Evolutionary conservation across 179 eudicot genomes (phyloP).

Genomic region (Actinidia arguta): DNA sequence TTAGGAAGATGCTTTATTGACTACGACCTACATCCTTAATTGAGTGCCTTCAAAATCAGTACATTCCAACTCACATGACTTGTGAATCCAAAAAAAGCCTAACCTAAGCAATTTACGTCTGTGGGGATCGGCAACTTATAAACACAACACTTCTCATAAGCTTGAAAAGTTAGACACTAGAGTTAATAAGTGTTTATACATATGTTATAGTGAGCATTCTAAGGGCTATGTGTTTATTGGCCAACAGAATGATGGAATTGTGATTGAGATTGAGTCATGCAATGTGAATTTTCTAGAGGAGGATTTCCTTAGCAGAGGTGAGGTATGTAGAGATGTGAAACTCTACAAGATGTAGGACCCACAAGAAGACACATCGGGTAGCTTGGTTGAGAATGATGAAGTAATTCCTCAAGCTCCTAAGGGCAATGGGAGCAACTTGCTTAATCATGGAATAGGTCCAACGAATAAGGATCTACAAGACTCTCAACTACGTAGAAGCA

Average conservation of each 20-base stretch:
- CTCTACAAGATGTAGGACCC: neutral
- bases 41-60: too few species aligned
- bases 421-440: neutral
- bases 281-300: neutral
- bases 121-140: neutral
- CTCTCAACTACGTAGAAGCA: neutral
- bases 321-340: neutral
- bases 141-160: neutral
- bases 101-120: neutral
- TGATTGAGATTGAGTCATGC: neutral
- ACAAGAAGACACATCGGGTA: neutral
- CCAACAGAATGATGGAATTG: neutral
- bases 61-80: too few species aligned
- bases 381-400: neutral
- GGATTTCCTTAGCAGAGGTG: neutral
- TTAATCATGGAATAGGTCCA: neutral
- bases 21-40: neutral
- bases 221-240: neutral
- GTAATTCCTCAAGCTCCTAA: neutral
- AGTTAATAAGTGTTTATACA: neutral
- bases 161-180: neutral
- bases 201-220: neutral
- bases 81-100: too few species aligned
- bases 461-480: neutral
- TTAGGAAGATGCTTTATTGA: neutral